Evolutionary conservation across 345 rosid species (phyloP).

Genomic region (Dovyalis caffra): DNA sequence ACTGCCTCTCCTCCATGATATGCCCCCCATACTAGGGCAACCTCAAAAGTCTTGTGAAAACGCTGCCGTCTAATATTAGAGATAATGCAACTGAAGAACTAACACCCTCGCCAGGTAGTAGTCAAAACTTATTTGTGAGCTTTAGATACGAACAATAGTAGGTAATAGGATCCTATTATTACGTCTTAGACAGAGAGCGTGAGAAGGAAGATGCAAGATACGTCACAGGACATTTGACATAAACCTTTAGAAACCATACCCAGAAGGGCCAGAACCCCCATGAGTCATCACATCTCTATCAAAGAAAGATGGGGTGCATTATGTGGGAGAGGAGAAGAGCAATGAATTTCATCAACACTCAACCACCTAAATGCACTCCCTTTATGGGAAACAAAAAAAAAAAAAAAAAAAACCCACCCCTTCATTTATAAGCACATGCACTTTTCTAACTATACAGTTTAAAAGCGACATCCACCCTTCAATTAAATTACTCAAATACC

Average conservation of each 20-base stretch:
- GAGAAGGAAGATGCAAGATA: too few species aligned
- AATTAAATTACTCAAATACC: background rate
- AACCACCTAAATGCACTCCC: slow-evolving; percentile 31
- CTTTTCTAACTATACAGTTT: background rate
- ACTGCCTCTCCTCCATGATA: background rate
- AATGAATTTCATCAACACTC: slow-evolving; percentile 26
- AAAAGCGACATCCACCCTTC: background rate
- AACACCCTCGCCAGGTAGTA: background rate
- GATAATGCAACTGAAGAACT: background rate
- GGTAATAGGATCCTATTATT: too few species aligned
- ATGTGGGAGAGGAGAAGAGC: slow-evolving; percentile 3
- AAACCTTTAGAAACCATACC: too few species aligned
- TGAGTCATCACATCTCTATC: too few species aligned
- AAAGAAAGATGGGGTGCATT: too few species aligned
- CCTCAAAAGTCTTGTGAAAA: background rate
- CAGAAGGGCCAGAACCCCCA: too few species aligned
- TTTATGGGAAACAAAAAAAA: slow-evolving; percentile 9
- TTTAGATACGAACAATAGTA: background rate
- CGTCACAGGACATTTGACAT: too few species aligned
- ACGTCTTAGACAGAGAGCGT: too few species aligned
- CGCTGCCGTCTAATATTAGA: background rate
- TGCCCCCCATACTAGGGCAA: background rate
- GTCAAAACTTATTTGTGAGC: background rate
- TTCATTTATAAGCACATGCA: slow-evolving; percentile 28
- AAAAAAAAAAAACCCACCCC: slow-evolving; percentile 22